Base-by-base conservation (phyloP, 2,329 filamentous ascomycete genomes). In the Zasmidium angulare region DNA sequence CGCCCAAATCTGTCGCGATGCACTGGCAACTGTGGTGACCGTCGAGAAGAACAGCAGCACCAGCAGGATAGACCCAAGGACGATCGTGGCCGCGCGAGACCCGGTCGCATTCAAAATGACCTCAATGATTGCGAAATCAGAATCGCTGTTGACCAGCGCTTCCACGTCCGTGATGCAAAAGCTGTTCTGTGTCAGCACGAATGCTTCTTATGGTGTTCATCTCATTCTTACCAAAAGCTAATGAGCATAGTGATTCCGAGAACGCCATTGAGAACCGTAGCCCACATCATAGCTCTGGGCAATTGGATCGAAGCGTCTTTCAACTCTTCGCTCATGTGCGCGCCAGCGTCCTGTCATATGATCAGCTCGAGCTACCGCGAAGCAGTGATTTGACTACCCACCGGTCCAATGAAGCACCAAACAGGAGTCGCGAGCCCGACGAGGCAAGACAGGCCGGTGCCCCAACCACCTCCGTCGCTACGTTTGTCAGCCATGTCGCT, bases 231-330 rank as follows among this genome's bases (percentile, higher is more conserved):
- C 61, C 75, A 73, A 50, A 76, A 75, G 2, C 71, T 72, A 54
- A 78, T 72, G 21, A 78, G 68, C 68, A 75, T 73, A 29, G 66
- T 67, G 49, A 74, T 68, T 3, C 71, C 71, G 17, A 74, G 61
- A 6, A 72, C 61, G 29, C 68, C 71, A 56, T 75, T 75, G 17
- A 73, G 65, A n/a, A 74, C 61, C 43, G 75, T 79, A 2, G 73
- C 71, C 62, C 75, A 74, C 43, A 80, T 72, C 74, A 79, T 78
- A 9, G 76, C 76, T 31, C 69, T 69, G 1, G 78, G 78, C 1
- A 80, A 72, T 20, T 75, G 74, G n/a, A 75, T 71, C 29, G 73
- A 74, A 1, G 77, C 77, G 51, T 78, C 74, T 53, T 69, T 66
- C 47, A 73, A 55, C 48, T 74, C 72, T 55, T 74, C 72, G 12